Evolutionary conservation across 1,284 basidiomycete genomes (phyloP).

Genomic region (Xerocomus nothofagi): DNA sequence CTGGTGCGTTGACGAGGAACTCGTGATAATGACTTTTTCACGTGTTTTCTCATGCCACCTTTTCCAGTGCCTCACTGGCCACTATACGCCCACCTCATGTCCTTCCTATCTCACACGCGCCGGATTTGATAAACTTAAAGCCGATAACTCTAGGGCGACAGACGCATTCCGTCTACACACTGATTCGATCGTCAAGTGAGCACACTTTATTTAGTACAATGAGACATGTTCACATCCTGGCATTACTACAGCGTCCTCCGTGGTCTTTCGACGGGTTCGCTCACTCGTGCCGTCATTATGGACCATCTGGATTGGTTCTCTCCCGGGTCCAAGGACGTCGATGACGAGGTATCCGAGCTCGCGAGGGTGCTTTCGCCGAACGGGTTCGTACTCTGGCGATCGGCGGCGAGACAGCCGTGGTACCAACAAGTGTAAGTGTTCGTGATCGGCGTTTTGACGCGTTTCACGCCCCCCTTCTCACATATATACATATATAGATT

Average conservation of each 20-base stretch:
- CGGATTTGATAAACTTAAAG: constrained; percentile 62
- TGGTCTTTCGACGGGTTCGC: constrained; percentile 51
- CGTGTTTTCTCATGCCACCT: constrained; percentile 3
- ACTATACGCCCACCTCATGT: constrained; percentile 68
- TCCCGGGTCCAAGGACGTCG: constrained; percentile 57
- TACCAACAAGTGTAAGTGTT: constrained; percentile 58
- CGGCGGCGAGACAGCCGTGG: constrained; percentile 74
- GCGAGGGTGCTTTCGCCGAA: constrained; percentile 59
- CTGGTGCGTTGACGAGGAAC: constrained; percentile 40
- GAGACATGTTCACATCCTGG: background rate
- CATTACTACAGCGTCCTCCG: constrained; percentile 55
- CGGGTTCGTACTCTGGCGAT: constrained; percentile 71
- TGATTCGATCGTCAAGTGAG: constrained; percentile 74
- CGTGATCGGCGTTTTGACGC: background rate
- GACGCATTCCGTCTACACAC: constrained; percentile 78
- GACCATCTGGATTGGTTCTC: constrained; percentile 81
- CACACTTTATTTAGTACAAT: background rate
- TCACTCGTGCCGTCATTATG: constrained; percentile 76
- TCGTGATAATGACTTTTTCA: background rate
- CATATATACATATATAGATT: constrained; percentile 33
- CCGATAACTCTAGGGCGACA: constrained; percentile 47
- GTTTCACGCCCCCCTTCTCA: background rate
- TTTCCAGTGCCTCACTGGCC: constrained; percentile 55
- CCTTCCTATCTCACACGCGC: constrained; percentile 71
- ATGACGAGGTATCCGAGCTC: constrained; percentile 65